These are phyloP conservation scores for Cladophialophora yegresii DNA, from an alignment of 2,329 filamentous ascomycete species.

Conservation along the genomic window DNA sequence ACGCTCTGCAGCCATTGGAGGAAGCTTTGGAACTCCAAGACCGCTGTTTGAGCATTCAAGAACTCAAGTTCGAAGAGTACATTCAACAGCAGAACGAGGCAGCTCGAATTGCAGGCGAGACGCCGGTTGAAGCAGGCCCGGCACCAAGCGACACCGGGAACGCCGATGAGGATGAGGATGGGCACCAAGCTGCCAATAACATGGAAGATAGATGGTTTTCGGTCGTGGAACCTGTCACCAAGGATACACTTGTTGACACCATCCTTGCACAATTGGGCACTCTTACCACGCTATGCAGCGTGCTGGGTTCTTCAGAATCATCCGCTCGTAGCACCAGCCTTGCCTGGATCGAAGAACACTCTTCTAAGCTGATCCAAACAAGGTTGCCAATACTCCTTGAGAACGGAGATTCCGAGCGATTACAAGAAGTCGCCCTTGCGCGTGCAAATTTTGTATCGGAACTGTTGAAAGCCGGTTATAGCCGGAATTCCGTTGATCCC, in stretches of 20 bases:
- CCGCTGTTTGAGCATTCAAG: slow-evolving; percentile 57
- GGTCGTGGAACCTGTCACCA: slow-evolving; percentile 67
- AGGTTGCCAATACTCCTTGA: slow-evolving; percentile 58
- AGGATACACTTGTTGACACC: slow-evolving; percentile 67
- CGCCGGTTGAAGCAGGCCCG: slow-evolving; percentile 29
- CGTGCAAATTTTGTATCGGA: slow-evolving; percentile 60
- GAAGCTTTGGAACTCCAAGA: slow-evolving; percentile 65
- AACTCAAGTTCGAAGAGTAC: slow-evolving; percentile 51
- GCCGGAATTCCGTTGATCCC: slow-evolving; percentile 52
- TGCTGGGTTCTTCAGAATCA: slow-evolving; percentile 42
- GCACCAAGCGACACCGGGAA: not conserved
- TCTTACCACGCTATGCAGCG: slow-evolving; percentile 55
- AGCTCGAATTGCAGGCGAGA: slow-evolving; percentile 16
- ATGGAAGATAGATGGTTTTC: slow-evolving; percentile 59
- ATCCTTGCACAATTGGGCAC: slow-evolving; percentile 64
- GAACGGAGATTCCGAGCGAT: slow-evolving; percentile 43
- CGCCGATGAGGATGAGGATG: slow-evolving; percentile 39
- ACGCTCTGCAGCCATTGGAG: slow-evolving; percentile 58
- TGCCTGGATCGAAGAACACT: slow-evolving; percentile 61
- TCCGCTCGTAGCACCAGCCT: slow-evolving; percentile 49
- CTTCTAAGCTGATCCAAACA: slow-evolving; percentile 54
- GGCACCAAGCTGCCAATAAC: slow-evolving; percentile 31
- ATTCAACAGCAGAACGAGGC: slow-evolving; percentile 43
- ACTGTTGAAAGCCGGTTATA: slow-evolving; percentile 60
- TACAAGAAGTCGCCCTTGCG: slow-evolving; percentile 57